Conservation (phyloP, 495 filamentous ascomycete genomes). For the Daldinia childiae region DNA sequence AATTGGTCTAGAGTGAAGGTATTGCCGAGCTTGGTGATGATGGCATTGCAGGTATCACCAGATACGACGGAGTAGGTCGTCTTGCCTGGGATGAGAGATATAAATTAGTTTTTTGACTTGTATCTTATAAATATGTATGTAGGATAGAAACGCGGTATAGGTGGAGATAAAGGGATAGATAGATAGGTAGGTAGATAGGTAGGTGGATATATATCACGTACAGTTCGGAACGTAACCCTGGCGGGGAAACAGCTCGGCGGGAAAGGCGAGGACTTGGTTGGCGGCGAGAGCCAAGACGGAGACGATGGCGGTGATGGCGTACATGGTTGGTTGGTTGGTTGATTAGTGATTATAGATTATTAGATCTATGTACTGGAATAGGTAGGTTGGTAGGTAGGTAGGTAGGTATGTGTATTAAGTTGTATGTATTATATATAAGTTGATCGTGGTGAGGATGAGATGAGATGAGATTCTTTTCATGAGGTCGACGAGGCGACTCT, state of each 20-base stretch:
- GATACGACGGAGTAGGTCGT: slow-evolving; percentile 33
- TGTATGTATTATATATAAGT: slow-evolving; percentile 11
- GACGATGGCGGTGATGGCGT: slow-evolving; percentile 32
- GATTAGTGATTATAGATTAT: slow-evolving; percentile 34
- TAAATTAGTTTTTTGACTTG: background rate
- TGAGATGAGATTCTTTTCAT: too few species aligned
- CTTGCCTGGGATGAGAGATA: slow-evolving; percentile 19
- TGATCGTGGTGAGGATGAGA: slow-evolving; percentile 17
- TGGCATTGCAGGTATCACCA: slow-evolving; percentile 37
- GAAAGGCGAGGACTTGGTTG: slow-evolving; percentile 19
- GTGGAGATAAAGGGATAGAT: too few species aligned
- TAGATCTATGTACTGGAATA: background rate
- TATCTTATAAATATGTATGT: too few species aligned
- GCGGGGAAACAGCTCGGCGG: slow-evolving; percentile 12
- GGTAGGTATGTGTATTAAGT: slow-evolving; percentile 5
- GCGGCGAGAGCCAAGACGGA: slow-evolving; percentile 32
- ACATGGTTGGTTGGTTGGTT: slow-evolving; percentile 22
- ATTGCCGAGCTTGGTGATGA: slow-evolving; percentile 27
- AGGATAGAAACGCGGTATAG: too few species aligned
- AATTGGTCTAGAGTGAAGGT: slow-evolving; percentile 35
- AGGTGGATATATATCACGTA: too few species aligned
- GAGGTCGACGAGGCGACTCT: slow-evolving; percentile 30
- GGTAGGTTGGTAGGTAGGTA: background rate
- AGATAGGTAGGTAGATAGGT: too few species aligned
- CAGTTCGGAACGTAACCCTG: slow-evolving; percentile 38